Conservation (phyloP, 306 rosid genomes). For the Cicer judaicum region DNA sequence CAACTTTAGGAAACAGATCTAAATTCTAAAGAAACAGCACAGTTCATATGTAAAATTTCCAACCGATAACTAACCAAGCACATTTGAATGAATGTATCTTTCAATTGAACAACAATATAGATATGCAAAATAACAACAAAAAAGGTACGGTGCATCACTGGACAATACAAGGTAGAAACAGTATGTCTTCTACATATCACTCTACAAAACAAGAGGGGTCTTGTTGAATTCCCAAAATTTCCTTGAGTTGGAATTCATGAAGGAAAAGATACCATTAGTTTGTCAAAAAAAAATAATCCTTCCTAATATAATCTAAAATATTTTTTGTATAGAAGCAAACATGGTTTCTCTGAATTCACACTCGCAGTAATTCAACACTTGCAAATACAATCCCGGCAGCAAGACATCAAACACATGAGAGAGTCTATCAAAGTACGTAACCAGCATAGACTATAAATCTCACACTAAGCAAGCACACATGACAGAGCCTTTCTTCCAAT, state of each 20-base stretch:
- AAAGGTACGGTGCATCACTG: no score
- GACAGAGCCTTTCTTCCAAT: not conserved
- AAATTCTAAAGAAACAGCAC: not conserved
- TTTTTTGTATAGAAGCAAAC: not conserved
- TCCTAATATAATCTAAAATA: not conserved
- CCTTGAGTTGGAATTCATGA: conserved; percentile 11
- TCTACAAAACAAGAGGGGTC: not conserved
- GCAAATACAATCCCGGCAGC: not conserved
- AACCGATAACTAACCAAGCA: no score
- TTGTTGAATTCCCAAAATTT: not conserved
- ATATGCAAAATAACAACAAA: no score
- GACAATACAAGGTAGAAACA: no score
- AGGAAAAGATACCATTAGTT: not conserved
- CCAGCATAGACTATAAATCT: not conserved
- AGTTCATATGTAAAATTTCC: no score
- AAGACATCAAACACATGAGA: not conserved
- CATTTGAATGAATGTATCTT: no score
- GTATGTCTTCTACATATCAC: no score
- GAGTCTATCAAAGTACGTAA: not conserved
- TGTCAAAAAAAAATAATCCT: not conserved
- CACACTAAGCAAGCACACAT: not conserved
- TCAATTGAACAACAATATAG: no score
- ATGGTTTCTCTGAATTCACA: not conserved
- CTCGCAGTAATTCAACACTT: not conserved
- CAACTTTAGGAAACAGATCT: not conserved